Conservation (phyloP, 768 basidiomycete species). For the Psilocybe tampanensis region DNA sequence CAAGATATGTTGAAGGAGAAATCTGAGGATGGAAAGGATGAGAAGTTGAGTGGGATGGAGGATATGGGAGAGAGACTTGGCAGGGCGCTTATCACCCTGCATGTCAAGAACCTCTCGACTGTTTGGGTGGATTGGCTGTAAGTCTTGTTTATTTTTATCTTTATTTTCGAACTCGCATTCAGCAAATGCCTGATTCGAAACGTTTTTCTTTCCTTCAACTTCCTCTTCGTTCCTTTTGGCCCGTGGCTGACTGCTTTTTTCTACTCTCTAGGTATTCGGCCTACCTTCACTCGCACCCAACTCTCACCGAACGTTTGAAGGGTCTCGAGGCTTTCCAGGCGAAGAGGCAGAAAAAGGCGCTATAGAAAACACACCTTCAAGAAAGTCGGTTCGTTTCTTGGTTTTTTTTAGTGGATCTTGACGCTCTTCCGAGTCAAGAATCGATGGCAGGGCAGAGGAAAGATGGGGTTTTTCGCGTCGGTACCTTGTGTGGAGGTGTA, state of each 20-base stretch:
- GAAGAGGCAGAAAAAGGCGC: conserved; percentile 43
- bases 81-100: conserved; percentile 80
- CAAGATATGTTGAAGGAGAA: conserved; percentile 43
- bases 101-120: conserved; percentile 90
- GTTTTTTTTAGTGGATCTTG: neutral
- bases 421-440: too few relatives aligned
- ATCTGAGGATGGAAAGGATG: conserved; percentile 34
- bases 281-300: conserved; percentile 96
- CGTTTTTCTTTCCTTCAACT: conserved; percentile 8
- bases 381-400: neutral
- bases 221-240: neutral
- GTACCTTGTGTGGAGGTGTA: neutral
- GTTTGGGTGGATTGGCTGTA: conserved; percentile 95
- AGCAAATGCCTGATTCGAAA: too few relatives aligned
- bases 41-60: conserved; percentile 53
- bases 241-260: neutral
- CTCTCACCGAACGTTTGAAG: conserved; percentile 84
- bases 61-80: conserved; percentile 89
- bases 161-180: too few relatives aligned
- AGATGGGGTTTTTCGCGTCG: too few relatives aligned
- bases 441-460: neutral
- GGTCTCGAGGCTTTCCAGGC: conserved; percentile 73
- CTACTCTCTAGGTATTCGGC: conserved; percentile 79
- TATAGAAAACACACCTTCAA: neutral
- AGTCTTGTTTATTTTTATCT: conserved; percentile 30